These are phyloP conservation scores for Naganishia cerealis DNA, from an alignment of 1,284 basidiomycete genomes.

Conservation along the genomic window DNA sequence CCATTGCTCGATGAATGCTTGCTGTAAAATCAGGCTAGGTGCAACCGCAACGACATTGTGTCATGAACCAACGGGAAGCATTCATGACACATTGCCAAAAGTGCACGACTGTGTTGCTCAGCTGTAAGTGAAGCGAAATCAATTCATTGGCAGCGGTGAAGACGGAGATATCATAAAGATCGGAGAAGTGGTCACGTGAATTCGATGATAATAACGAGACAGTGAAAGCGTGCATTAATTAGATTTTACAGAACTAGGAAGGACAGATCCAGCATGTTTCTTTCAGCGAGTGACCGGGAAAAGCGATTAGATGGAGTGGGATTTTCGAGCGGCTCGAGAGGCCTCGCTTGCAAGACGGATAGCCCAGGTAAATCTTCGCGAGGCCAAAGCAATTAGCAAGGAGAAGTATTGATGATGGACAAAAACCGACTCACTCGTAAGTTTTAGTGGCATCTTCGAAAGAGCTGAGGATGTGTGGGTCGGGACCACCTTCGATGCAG, in stretches of 20 bases:
- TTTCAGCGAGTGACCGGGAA: neutral
- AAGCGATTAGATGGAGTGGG: neutral
- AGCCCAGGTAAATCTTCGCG: conserved; percentile 53
- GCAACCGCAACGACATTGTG: no score
- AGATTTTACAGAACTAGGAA: conserved; percentile 1
- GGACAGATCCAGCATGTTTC: neutral
- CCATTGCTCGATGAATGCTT: no score
- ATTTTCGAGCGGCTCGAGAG: conserved; percentile 23
- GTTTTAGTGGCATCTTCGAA: conserved; percentile 76
- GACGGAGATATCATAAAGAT: no score
- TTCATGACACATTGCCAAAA: no score
- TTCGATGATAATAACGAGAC: neutral
- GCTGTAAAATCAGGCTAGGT: no score
- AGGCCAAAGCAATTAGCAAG: conserved; percentile 13
- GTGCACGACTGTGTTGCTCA: no score
- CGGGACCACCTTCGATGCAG: conserved; percentile 63
- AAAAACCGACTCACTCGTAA: conserved; percentile 60
- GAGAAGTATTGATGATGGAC: neutral
- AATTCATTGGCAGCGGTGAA: no score
- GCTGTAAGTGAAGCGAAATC: no score
- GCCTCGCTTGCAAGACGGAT: conserved; percentile 74
- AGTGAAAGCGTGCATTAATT: neutral
- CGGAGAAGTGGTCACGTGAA: neutral
- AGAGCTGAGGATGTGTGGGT: conserved; percentile 50
- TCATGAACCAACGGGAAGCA: no score